Conservation (phyloP, 1,284 basidiomycete species). For the Vanrija sp. region DNA sequence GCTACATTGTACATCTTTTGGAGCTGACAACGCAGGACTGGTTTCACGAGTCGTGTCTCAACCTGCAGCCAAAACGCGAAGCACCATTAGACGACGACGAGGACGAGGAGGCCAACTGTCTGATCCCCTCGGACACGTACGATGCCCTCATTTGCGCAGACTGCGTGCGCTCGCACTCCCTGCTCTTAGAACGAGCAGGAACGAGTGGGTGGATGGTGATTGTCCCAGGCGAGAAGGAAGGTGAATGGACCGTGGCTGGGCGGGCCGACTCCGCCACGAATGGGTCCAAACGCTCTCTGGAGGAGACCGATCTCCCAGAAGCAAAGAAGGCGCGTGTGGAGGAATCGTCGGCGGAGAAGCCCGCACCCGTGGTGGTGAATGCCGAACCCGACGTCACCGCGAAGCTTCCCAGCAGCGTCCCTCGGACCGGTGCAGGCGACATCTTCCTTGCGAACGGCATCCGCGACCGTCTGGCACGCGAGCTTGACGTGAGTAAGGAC, state of each 20-base stretch:
- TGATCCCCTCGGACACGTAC: slow-evolving; percentile 43
- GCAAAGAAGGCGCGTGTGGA: slow-evolving; percentile 10
- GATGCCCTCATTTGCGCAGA: slow-evolving; percentile 43
- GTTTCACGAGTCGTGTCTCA: slow-evolving; percentile 47
- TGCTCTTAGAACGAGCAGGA: slow-evolving; percentile 25
- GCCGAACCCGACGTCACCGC: background rate
- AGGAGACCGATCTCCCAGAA: slow-evolving; percentile 1
- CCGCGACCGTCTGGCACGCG: slow-evolving; percentile 24
- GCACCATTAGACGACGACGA: slow-evolving; percentile 24
- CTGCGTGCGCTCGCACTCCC: slow-evolving; percentile 22
- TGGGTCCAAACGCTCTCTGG: slow-evolving; percentile 4
- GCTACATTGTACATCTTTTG: background rate
- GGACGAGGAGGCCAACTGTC: slow-evolving; percentile 35
- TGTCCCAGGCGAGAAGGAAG: slow-evolving; percentile 22
- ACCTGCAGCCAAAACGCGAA: slow-evolving; percentile 23
- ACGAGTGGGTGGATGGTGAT: slow-evolving; percentile 44
- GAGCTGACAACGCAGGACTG: slow-evolving; percentile 30
- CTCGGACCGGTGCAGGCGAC: slow-evolving; percentile 35
- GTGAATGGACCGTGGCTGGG: slow-evolving; percentile 27
- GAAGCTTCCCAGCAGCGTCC: background rate
- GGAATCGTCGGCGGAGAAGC: no score
- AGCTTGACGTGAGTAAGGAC: slow-evolving; percentile 26
- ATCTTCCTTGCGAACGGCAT: slow-evolving; percentile 42
- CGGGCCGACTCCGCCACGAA: background rate
- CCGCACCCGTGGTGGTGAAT: no score